Evolutionary conservation across 1,139 yeast genomes (phyloP), one percentile per base, ranked within the genome.

Genomic region (Eremothecium sinecaudum): DNA sequence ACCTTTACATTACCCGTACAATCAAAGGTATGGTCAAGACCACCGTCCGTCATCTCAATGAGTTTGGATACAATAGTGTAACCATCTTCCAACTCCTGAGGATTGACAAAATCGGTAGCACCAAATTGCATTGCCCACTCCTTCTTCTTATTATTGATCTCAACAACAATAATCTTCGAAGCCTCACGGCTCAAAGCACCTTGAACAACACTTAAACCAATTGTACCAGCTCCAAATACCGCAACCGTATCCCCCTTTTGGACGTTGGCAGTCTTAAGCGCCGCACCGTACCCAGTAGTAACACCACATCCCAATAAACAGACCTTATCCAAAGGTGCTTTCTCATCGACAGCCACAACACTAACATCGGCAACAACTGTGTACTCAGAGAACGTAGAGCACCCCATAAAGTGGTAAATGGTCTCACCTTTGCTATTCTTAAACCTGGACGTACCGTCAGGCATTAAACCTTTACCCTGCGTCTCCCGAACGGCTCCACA

Each of bases 281-380:
- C 98, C 35, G 98, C 95, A 61, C 98, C 98, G 59, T 82, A 84
- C 45, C 98, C 98, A 35, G 98, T 90, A 42, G 98, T 90, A 56
- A 90, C 84, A 67, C 98, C 98, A 62, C 98, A 90, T 31, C 98
- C 98, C 50, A 92, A 73, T 61, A 90, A 66, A 68, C 97, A 87
- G 31, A 92, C 81, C 57, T 79, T 75, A 55, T 84, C 94, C 55
- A 78, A 69, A 42, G 83, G 80, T 36, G 95, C 97, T 44, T 73
- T 63, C 40, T 79, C 77, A 60, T 84, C 77, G 43, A 90, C 86
- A 12, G 94, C 92, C 38, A 87, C 98, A 22, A 87, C 86, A n/a
- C 96, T 84, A 43, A 90, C 90, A 58, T 90, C 98, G 31, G 97
- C 94, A 29, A 90, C 94, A 40, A 90, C 98, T 11, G 98, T 90